A percentile compares a stretch with the other conserved stretches of the same genome.
phyloP scores from a whole-genome alignment of 2,329 filamentous ascomycete species.

The Mycosphaerella sp. region DNA sequence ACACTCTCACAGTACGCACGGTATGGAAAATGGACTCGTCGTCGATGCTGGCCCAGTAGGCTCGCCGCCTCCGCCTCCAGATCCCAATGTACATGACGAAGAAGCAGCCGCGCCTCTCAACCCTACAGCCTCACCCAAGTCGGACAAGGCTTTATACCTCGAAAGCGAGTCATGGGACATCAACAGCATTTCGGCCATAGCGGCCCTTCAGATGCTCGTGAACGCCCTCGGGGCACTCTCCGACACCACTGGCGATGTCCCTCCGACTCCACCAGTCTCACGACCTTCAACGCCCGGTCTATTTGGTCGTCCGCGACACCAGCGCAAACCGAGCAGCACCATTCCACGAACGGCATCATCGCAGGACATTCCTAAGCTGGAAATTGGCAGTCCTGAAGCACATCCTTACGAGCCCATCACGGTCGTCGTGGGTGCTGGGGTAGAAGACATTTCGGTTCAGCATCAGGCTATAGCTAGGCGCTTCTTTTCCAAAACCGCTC shows the following conservation, averaged over 20 bases:
- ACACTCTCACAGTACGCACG: slow-evolving; percentile 3
- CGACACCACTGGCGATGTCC: slow-evolving; percentile 68
- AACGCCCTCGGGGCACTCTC: slow-evolving; percentile 55
- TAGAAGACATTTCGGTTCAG: slow-evolving; percentile 68
- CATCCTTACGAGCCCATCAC: slow-evolving; percentile 43
- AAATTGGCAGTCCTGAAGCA: slow-evolving; percentile 44
- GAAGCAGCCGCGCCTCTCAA: slow-evolving; percentile 17
- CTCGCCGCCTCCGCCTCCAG: slow-evolving; percentile 26
- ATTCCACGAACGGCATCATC: slow-evolving; percentile 38
- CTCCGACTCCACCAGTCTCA: slow-evolving; percentile 67
- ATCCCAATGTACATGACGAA: slow-evolving; percentile 25
- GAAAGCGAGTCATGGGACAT: slow-evolving; percentile 54
- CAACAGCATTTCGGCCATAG: slow-evolving; percentile 63
- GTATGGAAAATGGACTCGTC: slow-evolving; percentile 26
- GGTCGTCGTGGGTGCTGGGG: slow-evolving; percentile 53
- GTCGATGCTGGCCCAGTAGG: slow-evolving; percentile 4
- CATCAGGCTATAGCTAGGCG: slow-evolving; percentile 82
- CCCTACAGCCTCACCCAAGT: slow-evolving; percentile 15
- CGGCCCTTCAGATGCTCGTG: slow-evolving; percentile 74
- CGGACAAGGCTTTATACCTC: slow-evolving; percentile 29
- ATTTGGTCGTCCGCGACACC: slow-evolving; percentile 23
- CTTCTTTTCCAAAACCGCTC: slow-evolving; percentile 85
- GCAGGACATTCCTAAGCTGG: slow-evolving; percentile 41
- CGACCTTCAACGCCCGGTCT: slow-evolving; percentile 53
- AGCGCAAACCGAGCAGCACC: slow-evolving; percentile 12